Conservation (phyloP, 1,139 yeast species). For the Saccharomyces hybrid region DNA sequence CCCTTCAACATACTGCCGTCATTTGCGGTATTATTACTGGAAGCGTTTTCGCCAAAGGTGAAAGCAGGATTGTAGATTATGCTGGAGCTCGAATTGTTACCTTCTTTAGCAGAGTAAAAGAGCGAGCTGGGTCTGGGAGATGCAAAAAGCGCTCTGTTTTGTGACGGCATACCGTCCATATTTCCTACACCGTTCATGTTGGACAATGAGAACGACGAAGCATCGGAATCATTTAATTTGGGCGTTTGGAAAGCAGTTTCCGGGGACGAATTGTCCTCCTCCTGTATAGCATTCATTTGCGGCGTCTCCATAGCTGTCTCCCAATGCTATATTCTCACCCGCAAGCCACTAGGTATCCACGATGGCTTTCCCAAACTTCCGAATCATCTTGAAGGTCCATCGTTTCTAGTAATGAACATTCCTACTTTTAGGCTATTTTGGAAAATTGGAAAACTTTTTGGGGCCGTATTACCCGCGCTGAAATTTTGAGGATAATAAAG, state of each 20-base stretch:
- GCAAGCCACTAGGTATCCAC: neutral
- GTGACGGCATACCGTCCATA: neutral
- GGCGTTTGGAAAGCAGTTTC: neutral
- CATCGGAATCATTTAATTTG: neutral
- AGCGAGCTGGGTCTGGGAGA: constrained; percentile 16
- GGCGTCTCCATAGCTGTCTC: neutral
- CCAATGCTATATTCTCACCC: neutral
- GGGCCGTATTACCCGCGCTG: neutral
- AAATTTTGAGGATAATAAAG: neutral
- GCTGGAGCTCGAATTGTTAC: constrained; percentile 31
- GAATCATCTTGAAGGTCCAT: neutral
- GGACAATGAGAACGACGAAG: neutral
- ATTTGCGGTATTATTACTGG: constrained; percentile 1
- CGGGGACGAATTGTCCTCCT: neutral
- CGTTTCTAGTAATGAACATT: neutral
- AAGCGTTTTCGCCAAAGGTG: constrained; percentile 25
- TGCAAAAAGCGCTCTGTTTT: constrained; percentile 2
- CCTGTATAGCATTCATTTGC: neutral
- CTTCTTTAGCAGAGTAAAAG: constrained; percentile 24
- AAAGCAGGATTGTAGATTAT: constrained; percentile 28
- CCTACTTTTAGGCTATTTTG: neutral
- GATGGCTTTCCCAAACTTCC: neutral
- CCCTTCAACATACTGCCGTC: neutral
- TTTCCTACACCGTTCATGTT: neutral
- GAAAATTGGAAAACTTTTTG: neutral